These are phyloP conservation scores for Cytospora paraplurivora DNA, from an alignment of 2,329 filamentous ascomycete genomes.

Conservation along the genomic window DNA sequence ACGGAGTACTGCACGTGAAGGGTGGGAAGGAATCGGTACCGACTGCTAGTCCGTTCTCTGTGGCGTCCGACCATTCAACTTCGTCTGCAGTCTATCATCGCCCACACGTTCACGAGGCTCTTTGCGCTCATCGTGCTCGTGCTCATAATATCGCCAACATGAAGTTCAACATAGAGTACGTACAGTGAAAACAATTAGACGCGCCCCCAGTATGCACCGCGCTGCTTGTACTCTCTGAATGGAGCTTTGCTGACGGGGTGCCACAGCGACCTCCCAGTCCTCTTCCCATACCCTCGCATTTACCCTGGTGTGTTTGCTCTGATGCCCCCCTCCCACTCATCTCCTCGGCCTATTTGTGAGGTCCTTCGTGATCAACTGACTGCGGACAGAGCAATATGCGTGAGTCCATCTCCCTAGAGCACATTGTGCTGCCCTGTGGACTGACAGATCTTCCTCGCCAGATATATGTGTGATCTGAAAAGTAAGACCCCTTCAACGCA, in stretches of 20 bases:
- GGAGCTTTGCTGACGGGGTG: conserved; percentile 16
- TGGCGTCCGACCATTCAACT: background rate
- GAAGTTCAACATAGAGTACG: conserved; percentile 57
- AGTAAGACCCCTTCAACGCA: conserved; percentile 42
- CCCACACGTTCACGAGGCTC: background rate
- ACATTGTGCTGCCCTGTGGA: background rate
- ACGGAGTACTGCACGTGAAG: background rate
- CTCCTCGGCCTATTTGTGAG: background rate
- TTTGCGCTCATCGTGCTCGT: background rate
- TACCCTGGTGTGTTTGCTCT: conserved; percentile 50
- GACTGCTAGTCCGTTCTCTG: background rate
- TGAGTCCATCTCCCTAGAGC: conserved; percentile 37
- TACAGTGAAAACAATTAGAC: background rate
- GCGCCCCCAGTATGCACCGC: conserved; percentile 3
- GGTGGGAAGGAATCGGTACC: background rate
- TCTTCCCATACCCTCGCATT: conserved; percentile 62
- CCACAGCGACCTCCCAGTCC: conserved; percentile 55
- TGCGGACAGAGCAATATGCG: conserved; percentile 55
- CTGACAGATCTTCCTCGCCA: conserved; percentile 4
- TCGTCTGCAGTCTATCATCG: background rate
- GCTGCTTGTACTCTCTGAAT: conserved; percentile 14
- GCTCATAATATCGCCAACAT: conserved; percentile 37
- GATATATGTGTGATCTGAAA: conserved; percentile 60
- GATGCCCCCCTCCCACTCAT: background rate
- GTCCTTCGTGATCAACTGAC: conserved; percentile 5